Evolutionary conservation across 2,329 filamentous ascomycete species (phyloP), one percentile per base, ranked within the genome.

Genomic region (Cladosporium sp.): DNA sequence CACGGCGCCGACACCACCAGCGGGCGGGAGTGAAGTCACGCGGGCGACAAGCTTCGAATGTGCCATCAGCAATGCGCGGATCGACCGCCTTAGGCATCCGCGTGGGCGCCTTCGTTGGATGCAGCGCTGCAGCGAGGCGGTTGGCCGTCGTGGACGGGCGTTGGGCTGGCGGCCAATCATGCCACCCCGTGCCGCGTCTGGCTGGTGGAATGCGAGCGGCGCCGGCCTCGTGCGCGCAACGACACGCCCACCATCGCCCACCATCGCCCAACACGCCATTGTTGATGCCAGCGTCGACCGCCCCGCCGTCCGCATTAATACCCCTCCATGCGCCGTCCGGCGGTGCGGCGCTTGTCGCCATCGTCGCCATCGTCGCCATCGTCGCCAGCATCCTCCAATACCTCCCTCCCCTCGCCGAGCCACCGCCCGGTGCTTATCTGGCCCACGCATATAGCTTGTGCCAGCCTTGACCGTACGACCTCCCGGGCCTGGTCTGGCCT

Each of bases 81-180:
- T 28, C 41, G 41, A 7, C 22, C 5, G 22, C 22, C 22, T 28
- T 28, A 28, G 22, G 22, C 22, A 28, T 41, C 38, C 13, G 13
- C 19, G 19, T 43, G 42, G 42, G 22, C 22, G 22, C 11, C 13
- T 32, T 14, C 19, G 42, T 43, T 43, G 42, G 40, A 42, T 28
- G 16, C 40, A 22, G 40, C 35, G 16, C n/a, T 14, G n/a, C 16
- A 14, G 10, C 35, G 35, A 38, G 2, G 35, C 35, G 13, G 35
- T 38, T 38, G 10, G 22, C 22, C 2, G 35, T 14, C 35, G 35
- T n/a, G 13, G 11, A 3, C 5, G 4, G n/a, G 13, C 11, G n/a
- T 32, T n/a, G 16, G n/a, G 40, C 31, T 18, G 16, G 43, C 48
- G 42, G 40, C 48, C 48, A 50, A 50, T 50, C 48, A 50, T 50